A percentile compares a stretch with the other conserved stretches of the same genome.
phyloP scores from a whole-genome alignment of 2,329 filamentous ascomycete species.

The Aspergillus arachidicola region DNA sequence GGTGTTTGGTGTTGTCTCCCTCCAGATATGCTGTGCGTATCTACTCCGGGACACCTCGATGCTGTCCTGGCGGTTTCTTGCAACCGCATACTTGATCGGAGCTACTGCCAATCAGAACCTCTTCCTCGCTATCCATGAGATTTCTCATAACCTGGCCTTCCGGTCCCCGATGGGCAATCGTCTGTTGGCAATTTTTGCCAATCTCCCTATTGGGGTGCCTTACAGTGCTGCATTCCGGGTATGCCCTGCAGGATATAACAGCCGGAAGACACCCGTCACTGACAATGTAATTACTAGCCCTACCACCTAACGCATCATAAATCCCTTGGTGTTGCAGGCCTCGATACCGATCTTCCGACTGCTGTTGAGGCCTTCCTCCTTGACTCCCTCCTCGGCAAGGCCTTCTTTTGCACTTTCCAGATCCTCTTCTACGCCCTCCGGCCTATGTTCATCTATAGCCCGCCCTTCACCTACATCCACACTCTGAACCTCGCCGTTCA shows the following conservation, averaged over 20 bases:
- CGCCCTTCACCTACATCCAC: slow-evolving; percentile 85
- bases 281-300: slow-evolving; percentile 55
- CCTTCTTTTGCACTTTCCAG: slow-evolving; percentile 99
- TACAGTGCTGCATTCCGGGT: slow-evolving; percentile 95
- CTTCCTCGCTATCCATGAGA: slow-evolving; percentile 98
- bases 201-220: slow-evolving; percentile 91
- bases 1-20: slow-evolving; percentile 77
- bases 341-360: slow-evolving; percentile 95
- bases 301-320: slow-evolving; percentile 99
- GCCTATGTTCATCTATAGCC: slow-evolving; percentile 89
- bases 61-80: slow-evolving; percentile 81
- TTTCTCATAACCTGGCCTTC: slow-evolving; percentile 97
- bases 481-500: slow-evolving; percentile 79
- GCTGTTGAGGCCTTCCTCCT: slow-evolving; percentile 88
- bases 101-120: slow-evolving; percentile 98
- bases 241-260: slow-evolving; percentile 33
- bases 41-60: slow-evolving; percentile 75
- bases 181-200: slow-evolving; percentile 87
- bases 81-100: slow-evolving; percentile 85
- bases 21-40: slow-evolving; percentile 79
- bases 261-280: background rate
- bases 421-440: slow-evolving; percentile 98
- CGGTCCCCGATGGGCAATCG: slow-evolving; percentile 77
- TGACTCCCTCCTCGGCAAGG: slow-evolving; percentile 89
- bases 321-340: slow-evolving; percentile 90